These are phyloP conservation scores for Dactylorhiza incarnata DNA, from an alignment of 106 monocot species.

Conservation along the genomic window DNA sequence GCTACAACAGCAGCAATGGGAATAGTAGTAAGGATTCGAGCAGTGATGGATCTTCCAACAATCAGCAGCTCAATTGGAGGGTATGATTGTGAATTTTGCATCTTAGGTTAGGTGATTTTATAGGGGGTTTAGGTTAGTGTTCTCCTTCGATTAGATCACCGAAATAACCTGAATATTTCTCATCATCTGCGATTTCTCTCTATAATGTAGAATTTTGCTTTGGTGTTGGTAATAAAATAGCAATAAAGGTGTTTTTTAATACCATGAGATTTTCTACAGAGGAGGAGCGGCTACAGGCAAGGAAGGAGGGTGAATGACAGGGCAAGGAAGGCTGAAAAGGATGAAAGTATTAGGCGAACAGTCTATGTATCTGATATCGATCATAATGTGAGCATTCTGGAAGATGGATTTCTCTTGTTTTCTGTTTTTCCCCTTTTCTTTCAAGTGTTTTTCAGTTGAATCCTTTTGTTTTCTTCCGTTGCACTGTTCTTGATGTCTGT, in stretches of 20 bases:
- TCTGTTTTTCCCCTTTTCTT: background rate
- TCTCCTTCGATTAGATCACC: background rate
- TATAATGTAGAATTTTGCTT: background rate
- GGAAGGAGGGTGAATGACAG: conserved; percentile 44
- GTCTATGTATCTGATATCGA: conserved; percentile 93
- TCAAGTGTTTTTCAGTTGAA: background rate
- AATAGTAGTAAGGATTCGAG: conserved; percentile 19
- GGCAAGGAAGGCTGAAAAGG: conserved; percentile 43
- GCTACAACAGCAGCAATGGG: conserved; percentile 3
- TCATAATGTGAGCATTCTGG: conserved; percentile 47
- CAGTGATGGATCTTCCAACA: conserved; percentile 28
- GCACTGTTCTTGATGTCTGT: background rate
- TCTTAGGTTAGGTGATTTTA: background rate
- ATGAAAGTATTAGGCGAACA: conserved; percentile 72
- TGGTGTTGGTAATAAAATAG: background rate
- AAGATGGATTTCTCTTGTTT: background rate
- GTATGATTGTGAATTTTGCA: conserved; percentile 9
- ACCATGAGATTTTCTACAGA: conserved; percentile 22
- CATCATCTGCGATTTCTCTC: background rate
- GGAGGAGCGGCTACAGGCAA: conserved; percentile 37
- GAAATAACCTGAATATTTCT: background rate
- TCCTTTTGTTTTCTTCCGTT: background rate
- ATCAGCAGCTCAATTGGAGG: conserved; percentile 8
- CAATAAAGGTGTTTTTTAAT: background rate
- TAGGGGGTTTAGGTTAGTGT: conserved; percentile 1